Evolutionary conservation across 2,329 filamentous ascomycete species (phyloP), one percentile per base, ranked within the genome.

Genomic region (Hypoxylon sp.): DNA sequence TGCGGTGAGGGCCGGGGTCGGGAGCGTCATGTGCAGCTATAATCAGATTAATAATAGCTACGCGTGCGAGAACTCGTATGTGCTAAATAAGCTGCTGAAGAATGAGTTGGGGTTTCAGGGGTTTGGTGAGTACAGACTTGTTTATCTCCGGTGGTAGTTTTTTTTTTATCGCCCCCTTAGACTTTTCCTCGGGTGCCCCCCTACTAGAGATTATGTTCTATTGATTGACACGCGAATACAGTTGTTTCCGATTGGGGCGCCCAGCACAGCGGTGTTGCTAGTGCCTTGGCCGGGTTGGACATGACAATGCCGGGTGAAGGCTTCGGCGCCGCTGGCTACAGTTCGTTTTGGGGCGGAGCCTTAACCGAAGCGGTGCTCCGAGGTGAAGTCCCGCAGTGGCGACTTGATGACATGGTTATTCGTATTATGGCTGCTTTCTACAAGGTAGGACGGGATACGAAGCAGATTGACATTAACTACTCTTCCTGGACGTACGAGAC

Each of bases 401-500:
- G 75, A 17, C 63, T 76, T 0, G 75, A 98, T 74, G 95, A 98
- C 78, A 97, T 97, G 91, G 92, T 88, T 8, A 90, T 93, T 77
- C 90, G 95, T 71, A 97, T 92, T 76, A 90, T 91, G 88, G 85
- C 90, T 3, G 84, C 89, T 52, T 89, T 87, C 75, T 91, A 90
- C 81, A 91, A 91, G 79, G 88, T 90, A 35, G 88, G 88, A 57
- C 81, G 85, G 67, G 84, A 83, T 0, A 76, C 87, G 1, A 76
- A 78, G 14, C 80, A 84, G 63, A 79, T 82, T 0, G 82, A 84
- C 2, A 90, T 92, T 79, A 98, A 94, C 85, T 98, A 97, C 81
- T 91, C 91, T 71, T 93, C 93, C 9, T 98, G 95, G 94, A 93
- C 91, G 0, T 82, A 85, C 1, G 89, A 94, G 74, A 94, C 92